Evolutionary conservation across 2,329 filamentous ascomycete genomes (phyloP), one percentile per base, ranked within the genome.

Genomic region (Aspergillus unguis): DNA sequence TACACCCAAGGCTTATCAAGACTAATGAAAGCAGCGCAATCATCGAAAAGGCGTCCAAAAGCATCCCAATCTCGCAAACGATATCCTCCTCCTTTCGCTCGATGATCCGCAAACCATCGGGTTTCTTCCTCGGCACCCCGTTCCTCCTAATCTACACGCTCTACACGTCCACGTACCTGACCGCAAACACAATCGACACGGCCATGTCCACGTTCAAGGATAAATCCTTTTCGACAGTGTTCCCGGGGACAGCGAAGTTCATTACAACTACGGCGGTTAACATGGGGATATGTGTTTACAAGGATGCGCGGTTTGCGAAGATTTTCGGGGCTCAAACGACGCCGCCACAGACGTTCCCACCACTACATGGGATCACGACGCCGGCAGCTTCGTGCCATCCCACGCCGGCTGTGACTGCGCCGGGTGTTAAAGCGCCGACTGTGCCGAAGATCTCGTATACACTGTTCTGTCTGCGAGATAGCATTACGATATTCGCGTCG

Each of bases 101-200:
- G 5, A 74, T 77, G 56, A 43, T 75, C 50, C 59, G 65, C 28
- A 67, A 68, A 29, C 76, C 76, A 5, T 66, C 64, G 50, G 61
- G 53, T n/a, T 78, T 77, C 65, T 68, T 78, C 57, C 57, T 70
- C 48, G 74, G 73, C 57, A 78, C 76, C 5, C 76, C 76, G 2
- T 78, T 77, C 60, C 62, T 77, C 53, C 69, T 79, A 25, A 77
- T 79, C 51, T 77, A 77, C 53, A 75, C 75, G 48, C 78, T 95
- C 40, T 97, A 96, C 78, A 88, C 85, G 56, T 86, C 88, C 60
- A 97, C 92, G 54, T 96, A 96, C 76, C 75, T 94, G 9, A 90
- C 89, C 1, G 92, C 92, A 58, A 96, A 96, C 76, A 75, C 81
- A 9, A 84, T 96, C 67, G 92, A 97, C 75, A 96, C 92, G 0